phyloP scores from a whole-genome alignment of 352 stramenopile species.

The Peronosclerospora sorghi region DNA sequence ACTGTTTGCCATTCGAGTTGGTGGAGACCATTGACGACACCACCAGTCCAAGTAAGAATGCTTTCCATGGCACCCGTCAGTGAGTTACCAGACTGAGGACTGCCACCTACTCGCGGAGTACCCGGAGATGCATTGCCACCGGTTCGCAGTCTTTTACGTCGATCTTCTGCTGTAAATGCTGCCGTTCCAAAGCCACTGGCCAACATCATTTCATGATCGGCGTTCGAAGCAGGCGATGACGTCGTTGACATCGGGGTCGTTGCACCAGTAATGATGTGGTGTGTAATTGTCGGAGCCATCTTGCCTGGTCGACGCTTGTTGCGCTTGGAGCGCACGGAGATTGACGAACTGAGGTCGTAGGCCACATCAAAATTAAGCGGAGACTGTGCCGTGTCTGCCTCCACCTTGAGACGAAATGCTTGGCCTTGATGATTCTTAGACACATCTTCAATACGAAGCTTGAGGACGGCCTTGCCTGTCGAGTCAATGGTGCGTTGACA shows the following conservation, averaged over 20 bases:
- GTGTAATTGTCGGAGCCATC: conserved; percentile 37
- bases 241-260: conserved; percentile 55
- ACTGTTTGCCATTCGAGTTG: conserved; percentile 76
- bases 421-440: conserved; percentile 96
- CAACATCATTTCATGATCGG: conserved; percentile 48
- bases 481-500: conserved; percentile 81
- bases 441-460: conserved; percentile 92
- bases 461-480: conserved; percentile 71
- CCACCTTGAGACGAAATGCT: conserved; percentile 87
- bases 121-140: conserved; percentile 15
- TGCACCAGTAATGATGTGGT: conserved; percentile 61
- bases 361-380: conserved; percentile 86
- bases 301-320: conserved; percentile 83
- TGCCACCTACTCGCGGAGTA: conserved; percentile 21
- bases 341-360: conserved; percentile 83
- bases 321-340: conserved; percentile 91
- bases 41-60: conserved; percentile 58
- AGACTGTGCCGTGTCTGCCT: conserved; percentile 81
- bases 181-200: conserved; percentile 27
- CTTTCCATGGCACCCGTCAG: conserved; percentile 63
- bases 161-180: conserved; percentile 48
- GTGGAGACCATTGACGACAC: conserved; percentile 63
- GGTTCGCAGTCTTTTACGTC: conserved; percentile 58
- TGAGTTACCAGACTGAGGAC: conserved; percentile 22
- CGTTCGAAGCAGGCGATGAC: conserved; percentile 59